A percentile compares a stretch with the other conserved stretches of the same genome.
These are phyloP conservation scores for Eucalyptus sideroxylon DNA, from an alignment of 345 rosid species.

Conservation along the genomic window DNA sequence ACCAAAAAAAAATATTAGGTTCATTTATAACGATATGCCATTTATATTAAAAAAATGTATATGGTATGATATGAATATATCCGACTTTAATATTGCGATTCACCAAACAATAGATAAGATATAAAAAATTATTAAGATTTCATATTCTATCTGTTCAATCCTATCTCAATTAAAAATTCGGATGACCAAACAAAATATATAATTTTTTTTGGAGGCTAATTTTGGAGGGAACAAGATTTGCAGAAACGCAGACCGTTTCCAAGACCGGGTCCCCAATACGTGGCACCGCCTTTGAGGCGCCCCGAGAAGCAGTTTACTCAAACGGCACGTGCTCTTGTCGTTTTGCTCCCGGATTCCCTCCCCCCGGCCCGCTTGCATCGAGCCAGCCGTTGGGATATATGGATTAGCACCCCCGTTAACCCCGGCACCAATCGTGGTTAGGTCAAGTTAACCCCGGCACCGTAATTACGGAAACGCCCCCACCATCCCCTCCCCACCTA, in stretches of 20 bases:
- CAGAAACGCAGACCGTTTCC: background rate
- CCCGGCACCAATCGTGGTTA: slow-evolving; percentile 7
- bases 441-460: background rate
- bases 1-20: too few relatives aligned
- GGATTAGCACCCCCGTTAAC: background rate
- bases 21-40: too few relatives aligned
- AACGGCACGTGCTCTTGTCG: slow-evolving; percentile 2
- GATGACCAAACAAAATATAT: accelerated
- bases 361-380: background rate
- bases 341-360: background rate
- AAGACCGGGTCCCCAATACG: background rate
- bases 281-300: slow-evolving; percentile 14
- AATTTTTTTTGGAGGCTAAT: background rate
- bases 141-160: accelerated
- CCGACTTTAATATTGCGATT: too few relatives aligned
- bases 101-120: accelerated
- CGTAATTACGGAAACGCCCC: slow-evolving; percentile 11
- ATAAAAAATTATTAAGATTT: too few relatives aligned
- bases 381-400: slow-evolving; percentile 1
- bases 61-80: too few relatives aligned
- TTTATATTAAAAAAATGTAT: too few relatives aligned
- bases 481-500: slow-evolving; percentile 7
- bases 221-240: background rate
- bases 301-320: background rate
- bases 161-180: accelerated